Evolutionary conservation across 768 basidiomycete species (phyloP), one percentile per base, ranked within the genome.

Genomic region (Obba rivulosa): DNA sequence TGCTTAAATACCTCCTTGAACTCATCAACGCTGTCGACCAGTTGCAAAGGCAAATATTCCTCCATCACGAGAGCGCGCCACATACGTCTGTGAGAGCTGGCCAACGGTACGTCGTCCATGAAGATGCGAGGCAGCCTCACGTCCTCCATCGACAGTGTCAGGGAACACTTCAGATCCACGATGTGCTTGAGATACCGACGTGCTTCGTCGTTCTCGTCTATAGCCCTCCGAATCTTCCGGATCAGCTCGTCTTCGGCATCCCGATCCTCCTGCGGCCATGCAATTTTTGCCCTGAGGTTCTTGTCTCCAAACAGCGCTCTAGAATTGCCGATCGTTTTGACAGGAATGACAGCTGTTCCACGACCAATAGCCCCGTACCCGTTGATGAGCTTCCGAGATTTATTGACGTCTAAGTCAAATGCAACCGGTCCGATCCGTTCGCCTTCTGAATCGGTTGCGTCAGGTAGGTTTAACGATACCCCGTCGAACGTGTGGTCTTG

Each of bases 241-340:
- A 49, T 34, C 13, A 49, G 17, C 31, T 4, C n/a, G 1, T 35
- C 36, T 43, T 50, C 49, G 2, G 42, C n/a, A 3, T 13, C 23
- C 23, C 49, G 49, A 18, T 16, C 2, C 17, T 23, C 37, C 2
- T n/a, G 14, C 31, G 48, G 48, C 48, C 48, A 49, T 21, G 31
- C 48, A 7, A 49, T 45, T 43, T 49, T 49, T 16, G 31, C 48
- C 13, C 43, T 36, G 16, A 49, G 36, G n/a, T n/a, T 10, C 41
- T n/a, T 16, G 14, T 24, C 23, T 13, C 37, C 38, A 21, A 23
- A 44, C 23, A 18, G 13, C 41, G 14, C 8, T 17, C 11, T 10
- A 9, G 35, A 17, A 14, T 22, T 18, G 13, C 4, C 23, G 4
- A 3, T 45, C 14, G 28, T 35, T 34, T 45, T 34, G 3, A 49